Evolutionary conservation across 2,329 filamentous ascomycete genomes (phyloP).

Genomic region (Trichoderma gracile): DNA sequence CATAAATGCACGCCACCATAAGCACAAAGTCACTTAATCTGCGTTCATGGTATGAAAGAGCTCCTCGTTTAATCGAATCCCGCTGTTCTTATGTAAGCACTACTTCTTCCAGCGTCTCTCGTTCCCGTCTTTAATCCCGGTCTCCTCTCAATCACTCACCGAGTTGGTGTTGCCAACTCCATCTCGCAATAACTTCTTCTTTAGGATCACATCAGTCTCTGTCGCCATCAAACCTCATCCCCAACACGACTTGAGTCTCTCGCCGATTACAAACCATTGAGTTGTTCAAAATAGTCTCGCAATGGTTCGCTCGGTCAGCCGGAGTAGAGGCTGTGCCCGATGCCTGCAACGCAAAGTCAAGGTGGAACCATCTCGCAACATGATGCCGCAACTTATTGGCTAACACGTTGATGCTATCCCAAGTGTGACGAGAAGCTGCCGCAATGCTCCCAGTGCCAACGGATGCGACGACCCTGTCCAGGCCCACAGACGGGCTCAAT

Average conservation of each 20-base stretch:
- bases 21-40: not conserved
- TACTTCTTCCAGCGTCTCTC: not conserved
- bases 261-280: not conserved
- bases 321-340: conserved; percentile 15
- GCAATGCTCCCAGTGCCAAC: conserved; percentile 15
- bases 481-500: conserved; percentile 5
- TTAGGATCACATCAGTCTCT: not conserved
- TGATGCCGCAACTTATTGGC: not conserved
- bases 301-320: conserved; percentile 16
- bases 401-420: not conserved
- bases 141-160: not conserved
- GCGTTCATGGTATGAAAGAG: too few relatives aligned
- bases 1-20: not conserved
- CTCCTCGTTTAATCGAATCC: not conserved
- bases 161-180: not conserved
- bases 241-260: too few relatives aligned
- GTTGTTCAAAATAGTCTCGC: not conserved
- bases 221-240: not conserved
- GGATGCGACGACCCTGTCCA: conserved; percentile 5
- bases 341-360: conserved; percentile 22
- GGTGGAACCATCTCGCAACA: not conserved
- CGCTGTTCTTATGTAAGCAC: not conserved
- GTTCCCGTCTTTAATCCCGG: not conserved
- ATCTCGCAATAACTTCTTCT: not conserved
- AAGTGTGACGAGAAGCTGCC: conserved; percentile 19